Evolutionary conservation across 2,329 filamentous ascomycete genomes (phyloP).

Genomic region (Fusarium sp.): DNA sequence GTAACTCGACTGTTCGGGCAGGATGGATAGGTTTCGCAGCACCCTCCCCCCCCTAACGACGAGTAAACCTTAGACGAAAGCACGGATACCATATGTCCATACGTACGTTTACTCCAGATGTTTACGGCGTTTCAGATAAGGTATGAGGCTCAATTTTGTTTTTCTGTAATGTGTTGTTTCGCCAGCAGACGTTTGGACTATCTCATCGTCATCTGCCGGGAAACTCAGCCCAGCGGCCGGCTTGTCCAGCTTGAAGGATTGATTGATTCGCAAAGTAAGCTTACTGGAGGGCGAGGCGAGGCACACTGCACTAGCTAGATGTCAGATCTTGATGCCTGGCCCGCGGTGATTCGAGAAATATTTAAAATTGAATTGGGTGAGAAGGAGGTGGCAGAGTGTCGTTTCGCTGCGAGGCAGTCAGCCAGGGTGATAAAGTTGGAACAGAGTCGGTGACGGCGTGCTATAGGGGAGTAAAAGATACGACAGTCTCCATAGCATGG

Average conservation of each 20-base stretch:
- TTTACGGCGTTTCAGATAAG: constrained; percentile 16
- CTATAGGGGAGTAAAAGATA: neutral
- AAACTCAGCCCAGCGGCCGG: constrained; percentile 30
- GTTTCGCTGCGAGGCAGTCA: constrained; percentile 18
- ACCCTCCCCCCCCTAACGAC: neutral
- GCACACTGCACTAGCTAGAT: neutral
- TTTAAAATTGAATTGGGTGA: constrained; percentile 10
- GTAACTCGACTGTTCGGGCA: neutral
- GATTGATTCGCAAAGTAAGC: neutral
- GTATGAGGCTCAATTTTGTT: constrained; percentile 1
- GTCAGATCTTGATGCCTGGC: constrained; percentile 14
- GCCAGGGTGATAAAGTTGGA: neutral
- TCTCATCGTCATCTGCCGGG: constrained; percentile 7
- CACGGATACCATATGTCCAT: neutral
- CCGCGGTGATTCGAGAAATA: constrained; percentile 4
- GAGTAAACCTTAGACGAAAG: neutral
- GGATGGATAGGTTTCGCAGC: too few species aligned
- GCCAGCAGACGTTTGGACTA: neutral
- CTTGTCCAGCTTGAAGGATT: neutral
- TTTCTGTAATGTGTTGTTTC: neutral
- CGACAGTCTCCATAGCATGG: neutral
- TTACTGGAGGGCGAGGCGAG: constrained; percentile 6
- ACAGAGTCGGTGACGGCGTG: neutral
- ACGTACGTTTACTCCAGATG: neutral
- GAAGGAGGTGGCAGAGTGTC: constrained; percentile 13